Base-by-base conservation (phyloP, 2,329 filamentous ascomycete species). In the Beauveria pseudobassiana region DNA sequence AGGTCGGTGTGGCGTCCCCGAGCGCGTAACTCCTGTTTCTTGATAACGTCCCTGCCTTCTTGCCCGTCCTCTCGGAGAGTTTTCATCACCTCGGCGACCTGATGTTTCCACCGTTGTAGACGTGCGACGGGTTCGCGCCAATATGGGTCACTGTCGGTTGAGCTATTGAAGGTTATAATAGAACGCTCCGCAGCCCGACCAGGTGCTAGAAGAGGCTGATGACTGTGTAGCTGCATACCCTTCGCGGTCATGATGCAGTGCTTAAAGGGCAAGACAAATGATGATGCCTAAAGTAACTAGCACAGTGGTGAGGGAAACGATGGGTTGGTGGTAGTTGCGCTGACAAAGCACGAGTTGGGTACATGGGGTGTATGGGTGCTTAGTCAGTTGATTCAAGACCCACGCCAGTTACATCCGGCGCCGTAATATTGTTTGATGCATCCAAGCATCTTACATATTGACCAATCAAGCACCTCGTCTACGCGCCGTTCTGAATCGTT, bases 71-170 rank as follows among this genome's bases (percentile, higher is more conserved):
- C 2, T 2, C 8, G 8, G 16, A 51, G 26, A 30, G 2, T 12
- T 20, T 7, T 6, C 16, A 51, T 10, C 1, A 2, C 2, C 0
- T 7, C 0, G 3, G 26, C 9, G 2, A 20, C 18, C 10, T 0
- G 2, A 1, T 5, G 1, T 20, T 51, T 34, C 5, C 10, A 34
- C 0, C 16, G 26, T 20, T 1, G 0, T 6, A 34, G 16, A 20
- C 49, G 49, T 34, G 4, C 3, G 49, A 7, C 26, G 16, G 49
- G 49, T 4, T 51, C 26, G 3, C 16, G 26, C 26, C 26, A 51
- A 6, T 20, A 5, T 14, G 49, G 49, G n/a, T 51, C 49, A 6
- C 26, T 20, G 18, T 9, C 49, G 9, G 28, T 12, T 10, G 16
- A n/a, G 18, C 16, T 51, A 20, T 51, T 1, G 18, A 34, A 34